Evolutionary conservation across 176 grass and related monocot species (phyloP), one percentile per base, ranked within the genome.

Genomic region (Paspalum vaginatum): DNA sequence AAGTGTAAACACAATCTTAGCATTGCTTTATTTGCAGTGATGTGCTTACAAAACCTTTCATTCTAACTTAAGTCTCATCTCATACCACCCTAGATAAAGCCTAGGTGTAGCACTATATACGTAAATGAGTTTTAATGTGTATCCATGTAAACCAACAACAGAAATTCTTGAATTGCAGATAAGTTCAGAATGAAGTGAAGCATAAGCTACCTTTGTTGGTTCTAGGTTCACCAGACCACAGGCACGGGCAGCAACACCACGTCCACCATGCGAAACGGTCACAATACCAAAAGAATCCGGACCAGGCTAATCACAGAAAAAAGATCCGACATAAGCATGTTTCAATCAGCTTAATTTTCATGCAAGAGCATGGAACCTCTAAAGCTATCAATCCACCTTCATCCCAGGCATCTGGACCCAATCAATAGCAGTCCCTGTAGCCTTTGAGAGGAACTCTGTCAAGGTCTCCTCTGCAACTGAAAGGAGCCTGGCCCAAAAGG

Each of bases 351-450:
- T 68, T 22, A 59, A 64, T 25, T 49, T 81, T n/a, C 20, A 22
- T 61, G 5, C 5, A 20, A 39, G 9, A 67, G 45, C 3, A 69
- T 9, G 17, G 6, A 77, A 81, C 12, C 48, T 72, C 12, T 17
- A n/a, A 68, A 74, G 15, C 38, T 78, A 72, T 39, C 41, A 64
- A 66, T 12, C 51, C 18, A 99, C 97, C 97, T 99, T 99, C 97
- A 99, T 99, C 89, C 97, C 97, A 87, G 93, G 93, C 91, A 99
- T 91, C 76, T 93, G 97, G 82, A 99, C 93, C 97, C 97, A 99
- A 96, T 99, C 97, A 74, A 99, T 85, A 82, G 97, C 92, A 90
- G 97, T 99, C 77, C 97, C 97, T 61, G 97, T 99, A 96, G 97
- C 93, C 87, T 99, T 99, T 51, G 97, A 96, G 70, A 99, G 91